A percentile compares a stretch with the other conserved stretches of the same genome.
These are phyloP conservation scores for Cyberlindnera xishuangbannaensis DNA, from an alignment of 805 yeast genomes.

Conservation along the genomic window DNA sequence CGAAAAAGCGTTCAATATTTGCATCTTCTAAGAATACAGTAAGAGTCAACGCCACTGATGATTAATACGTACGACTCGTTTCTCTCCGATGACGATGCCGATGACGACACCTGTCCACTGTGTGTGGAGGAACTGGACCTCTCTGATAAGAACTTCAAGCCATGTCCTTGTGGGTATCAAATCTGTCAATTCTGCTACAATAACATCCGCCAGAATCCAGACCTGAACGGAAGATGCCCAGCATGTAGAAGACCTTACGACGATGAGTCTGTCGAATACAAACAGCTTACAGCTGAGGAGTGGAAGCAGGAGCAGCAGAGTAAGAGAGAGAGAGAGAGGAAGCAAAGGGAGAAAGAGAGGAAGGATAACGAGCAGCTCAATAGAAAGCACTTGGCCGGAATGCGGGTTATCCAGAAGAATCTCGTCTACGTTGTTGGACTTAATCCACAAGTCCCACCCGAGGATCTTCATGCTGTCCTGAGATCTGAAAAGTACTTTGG, in stretches of 20 bases:
- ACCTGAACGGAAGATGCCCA: conserved; percentile 93
- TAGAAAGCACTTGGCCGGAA: conserved; percentile 89
- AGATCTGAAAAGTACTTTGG: conserved; percentile 94
- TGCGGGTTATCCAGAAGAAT: conserved; percentile 97
- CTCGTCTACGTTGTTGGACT: conserved; percentile 94
- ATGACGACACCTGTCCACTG: conserved; percentile 81
- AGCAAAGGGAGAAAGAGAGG: conserved; percentile 84
- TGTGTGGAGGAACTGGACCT: conserved; percentile 98
- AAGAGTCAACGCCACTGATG: conserved; percentile 14
- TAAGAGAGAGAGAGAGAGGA: conserved; percentile 74
- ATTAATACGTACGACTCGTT: conserved; percentile 43
- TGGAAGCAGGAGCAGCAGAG: conserved; percentile 75
- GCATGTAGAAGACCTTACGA: conserved; percentile 94
- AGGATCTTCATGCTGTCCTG: conserved; percentile 74
- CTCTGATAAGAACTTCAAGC: conserved; percentile 92
- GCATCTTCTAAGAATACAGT: not conserved
- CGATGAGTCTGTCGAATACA: conserved; percentile 88
- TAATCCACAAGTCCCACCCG: conserved; percentile 75
- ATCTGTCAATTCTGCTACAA: conserved; percentile 98
- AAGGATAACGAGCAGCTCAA: conserved; percentile 79
- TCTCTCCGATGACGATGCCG: conserved; percentile 68
- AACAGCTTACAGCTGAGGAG: conserved; percentile 79
- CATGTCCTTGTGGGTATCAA: conserved; percentile 99
- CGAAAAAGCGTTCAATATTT: not conserved
- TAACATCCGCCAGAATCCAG: conserved; percentile 92